Evolutionary conservation across 768 basidiomycete genomes (phyloP).

Genomic region (Suillus lakei): DNA sequence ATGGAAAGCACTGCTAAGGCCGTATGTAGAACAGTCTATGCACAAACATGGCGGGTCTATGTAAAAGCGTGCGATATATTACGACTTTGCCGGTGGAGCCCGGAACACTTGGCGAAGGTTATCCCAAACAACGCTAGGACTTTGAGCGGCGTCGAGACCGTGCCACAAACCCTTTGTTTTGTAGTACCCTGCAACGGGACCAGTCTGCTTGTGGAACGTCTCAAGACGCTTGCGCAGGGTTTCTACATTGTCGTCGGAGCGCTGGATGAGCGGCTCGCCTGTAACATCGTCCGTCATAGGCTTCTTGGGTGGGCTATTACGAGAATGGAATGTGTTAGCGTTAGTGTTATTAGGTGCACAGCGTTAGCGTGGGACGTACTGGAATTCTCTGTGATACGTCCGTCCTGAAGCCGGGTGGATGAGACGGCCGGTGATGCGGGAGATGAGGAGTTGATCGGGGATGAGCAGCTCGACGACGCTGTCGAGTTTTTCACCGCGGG

Average conservation of each 20-base stretch:
- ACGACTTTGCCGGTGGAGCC: constrained; percentile 26
- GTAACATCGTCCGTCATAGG: constrained; percentile 91
- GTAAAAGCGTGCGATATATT: constrained; percentile 5
- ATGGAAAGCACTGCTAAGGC: constrained; percentile 31
- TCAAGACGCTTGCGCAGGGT: constrained; percentile 87
- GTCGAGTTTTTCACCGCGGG: constrained; percentile 86
- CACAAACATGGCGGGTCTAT: neutral
- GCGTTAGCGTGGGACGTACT: constrained; percentile 55
- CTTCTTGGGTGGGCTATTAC: constrained; percentile 92
- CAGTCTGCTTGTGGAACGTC: constrained; percentile 93
- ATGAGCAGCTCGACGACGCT: constrained; percentile 92
- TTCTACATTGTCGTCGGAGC: constrained; percentile 97
- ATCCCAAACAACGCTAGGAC: constrained; percentile 92
- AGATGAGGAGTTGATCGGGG: constrained; percentile 93
- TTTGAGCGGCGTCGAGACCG: constrained; percentile 92
- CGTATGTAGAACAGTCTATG: constrained; percentile 10
- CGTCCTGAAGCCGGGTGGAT: constrained; percentile 90
- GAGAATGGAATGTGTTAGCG: no score
- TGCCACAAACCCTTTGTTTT: constrained; percentile 89
- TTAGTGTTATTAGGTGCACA: constrained; percentile 15
- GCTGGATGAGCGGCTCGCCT: constrained; percentile 95
- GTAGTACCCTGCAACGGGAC: constrained; percentile 97
- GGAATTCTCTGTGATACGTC: constrained; percentile 94
- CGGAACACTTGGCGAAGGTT: constrained; percentile 70
- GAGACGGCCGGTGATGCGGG: constrained; percentile 95